Conservation (phyloP, 1,284 basidiomycete species). For the Leucoagaricus sp. region DNA sequence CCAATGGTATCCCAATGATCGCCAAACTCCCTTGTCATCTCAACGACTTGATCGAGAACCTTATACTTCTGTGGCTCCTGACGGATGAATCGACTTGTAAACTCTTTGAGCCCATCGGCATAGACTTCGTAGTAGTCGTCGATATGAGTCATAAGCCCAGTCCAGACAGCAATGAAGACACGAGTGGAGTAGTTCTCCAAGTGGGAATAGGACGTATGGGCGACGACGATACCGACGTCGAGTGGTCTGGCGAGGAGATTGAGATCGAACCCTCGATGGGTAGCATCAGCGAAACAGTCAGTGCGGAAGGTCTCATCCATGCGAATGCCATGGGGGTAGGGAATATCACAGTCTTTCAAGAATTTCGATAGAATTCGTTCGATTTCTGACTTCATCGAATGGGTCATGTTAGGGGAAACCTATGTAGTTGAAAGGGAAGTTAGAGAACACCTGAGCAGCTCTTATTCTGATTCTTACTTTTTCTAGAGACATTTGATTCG, state of each 20-base stretch:
- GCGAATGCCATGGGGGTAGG: neutral
- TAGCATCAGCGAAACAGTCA: neutral
- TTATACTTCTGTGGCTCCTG: constrained; percentile 23
- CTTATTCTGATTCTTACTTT: too few species aligned
- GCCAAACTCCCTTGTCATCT: constrained; percentile 23
- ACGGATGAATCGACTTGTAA: constrained; percentile 27
- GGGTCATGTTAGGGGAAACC: neutral
- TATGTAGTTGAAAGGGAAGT: neutral
- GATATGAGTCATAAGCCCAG: constrained; percentile 25
- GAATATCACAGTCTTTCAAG: neutral
- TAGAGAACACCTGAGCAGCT: too few species aligned
- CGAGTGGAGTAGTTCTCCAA: constrained; percentile 11
- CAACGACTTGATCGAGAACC: constrained; percentile 29
- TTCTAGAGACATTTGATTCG: neutral
- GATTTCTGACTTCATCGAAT: neutral
- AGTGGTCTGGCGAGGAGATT: neutral
- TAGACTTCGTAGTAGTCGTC: constrained; percentile 29
- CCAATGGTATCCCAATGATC: constrained; percentile 22
- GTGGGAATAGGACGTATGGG: constrained; percentile 18
- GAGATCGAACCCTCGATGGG: neutral
- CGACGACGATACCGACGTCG: constrained; percentile 21
- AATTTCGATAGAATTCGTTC: neutral
- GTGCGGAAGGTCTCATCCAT: neutral
- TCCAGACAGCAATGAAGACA: constrained; percentile 33
- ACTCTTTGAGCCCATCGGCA: constrained; percentile 22